Base-by-base conservation (phyloP, 176 grass and related monocot genomes). In the Paspalum notatum region DNA sequence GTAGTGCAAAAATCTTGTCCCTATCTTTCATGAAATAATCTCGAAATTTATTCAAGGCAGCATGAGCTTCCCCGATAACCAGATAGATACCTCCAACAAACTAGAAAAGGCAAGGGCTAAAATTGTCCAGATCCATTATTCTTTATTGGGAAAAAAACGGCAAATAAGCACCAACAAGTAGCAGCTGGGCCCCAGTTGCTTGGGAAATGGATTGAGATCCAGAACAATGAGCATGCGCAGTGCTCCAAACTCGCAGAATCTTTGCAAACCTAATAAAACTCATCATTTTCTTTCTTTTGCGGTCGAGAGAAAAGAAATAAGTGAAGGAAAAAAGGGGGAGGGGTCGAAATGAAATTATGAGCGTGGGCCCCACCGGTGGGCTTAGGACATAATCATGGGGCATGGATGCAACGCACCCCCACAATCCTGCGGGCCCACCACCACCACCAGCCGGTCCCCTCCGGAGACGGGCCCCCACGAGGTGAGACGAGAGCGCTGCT, bases 381-480 rank as follows among this genome's bases (percentile, higher is more conserved):
- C 51, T 41, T 49, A 53, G 37, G 65, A 78, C 74, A 62, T 59
- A 51, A 78, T 71, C 57, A 85, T 49, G 71, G 42, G 60, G 56
- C 69, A 80, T 68, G 77, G 70, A 74, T 80, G 84, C 83, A 71
- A 15, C 46, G 74, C 65, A 71, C 63, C 63, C 44, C 48, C 41
- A 15, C 61, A 46, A 8, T 11, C 62, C 4, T 20, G 5, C 10
- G 45, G 56, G 24, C 49, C 61, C 56, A 12, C 70, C 32, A 54
- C 68, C 45, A 71, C 24, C 46, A 21, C 4, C n/a, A n/a, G n/a
- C 38, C 17, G 44, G 63, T 41, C 81, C 70, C 82, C n/a, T n/a
- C 56, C 8, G 21, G 66, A 67, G 18, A 16, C 27, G 4, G 24
- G 38, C 41, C 25, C 25, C n/a, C 25, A 32, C 12, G 3, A 62